Evolutionary conservation across 2,329 filamentous ascomycete genomes (phyloP).

Genomic region (Simplicillium aogashimaense): DNA sequence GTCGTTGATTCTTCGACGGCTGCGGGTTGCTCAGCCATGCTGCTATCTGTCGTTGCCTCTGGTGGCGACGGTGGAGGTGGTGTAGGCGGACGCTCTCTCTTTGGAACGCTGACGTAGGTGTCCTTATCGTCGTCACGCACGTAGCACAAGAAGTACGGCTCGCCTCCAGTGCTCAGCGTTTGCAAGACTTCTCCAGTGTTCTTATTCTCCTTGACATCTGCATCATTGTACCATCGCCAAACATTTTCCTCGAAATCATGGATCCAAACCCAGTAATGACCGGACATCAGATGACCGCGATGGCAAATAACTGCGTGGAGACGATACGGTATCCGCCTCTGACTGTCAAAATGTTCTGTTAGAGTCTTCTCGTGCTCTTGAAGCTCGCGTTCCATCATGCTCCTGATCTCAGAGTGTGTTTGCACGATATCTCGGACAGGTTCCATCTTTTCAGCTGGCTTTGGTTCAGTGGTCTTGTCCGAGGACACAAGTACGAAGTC

Average conservation of each 20-base stretch:
- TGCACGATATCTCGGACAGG: slow-evolving; percentile 9
- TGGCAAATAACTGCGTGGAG: slow-evolving; percentile 93
- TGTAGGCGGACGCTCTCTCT: slow-evolving; percentile 14
- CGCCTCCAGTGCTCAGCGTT: slow-evolving; percentile 56
- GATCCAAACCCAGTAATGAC: slow-evolving; percentile 97
- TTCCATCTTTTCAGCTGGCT: neutral
- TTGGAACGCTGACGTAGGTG: slow-evolving; percentile 36
- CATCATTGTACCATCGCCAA: slow-evolving; percentile 95
- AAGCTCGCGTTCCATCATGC: slow-evolving; percentile 35
- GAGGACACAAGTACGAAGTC: slow-evolving; percentile 20
- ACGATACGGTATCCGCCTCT: slow-evolving; percentile 61
- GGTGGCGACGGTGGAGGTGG: too few species aligned
- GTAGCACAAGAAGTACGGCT: slow-evolving; percentile 77
- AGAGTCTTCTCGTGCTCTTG: slow-evolving; percentile 16
- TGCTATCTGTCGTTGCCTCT: too few species aligned
- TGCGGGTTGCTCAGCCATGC: too few species aligned
- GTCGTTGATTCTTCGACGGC: too few species aligned
- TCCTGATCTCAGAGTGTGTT: slow-evolving; percentile 21
- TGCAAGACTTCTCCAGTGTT: slow-evolving; percentile 60
- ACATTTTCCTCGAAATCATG: slow-evolving; percentile 72
- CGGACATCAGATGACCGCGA: slow-evolving; percentile 59
- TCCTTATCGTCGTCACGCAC: slow-evolving; percentile 59
- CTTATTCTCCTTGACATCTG: slow-evolving; percentile 59
- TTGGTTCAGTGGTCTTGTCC: neutral
- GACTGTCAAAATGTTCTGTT: slow-evolving; percentile 29